Conservation (phyloP, 1,284 basidiomycete species). For the Nidula niveotomentosa region DNA sequence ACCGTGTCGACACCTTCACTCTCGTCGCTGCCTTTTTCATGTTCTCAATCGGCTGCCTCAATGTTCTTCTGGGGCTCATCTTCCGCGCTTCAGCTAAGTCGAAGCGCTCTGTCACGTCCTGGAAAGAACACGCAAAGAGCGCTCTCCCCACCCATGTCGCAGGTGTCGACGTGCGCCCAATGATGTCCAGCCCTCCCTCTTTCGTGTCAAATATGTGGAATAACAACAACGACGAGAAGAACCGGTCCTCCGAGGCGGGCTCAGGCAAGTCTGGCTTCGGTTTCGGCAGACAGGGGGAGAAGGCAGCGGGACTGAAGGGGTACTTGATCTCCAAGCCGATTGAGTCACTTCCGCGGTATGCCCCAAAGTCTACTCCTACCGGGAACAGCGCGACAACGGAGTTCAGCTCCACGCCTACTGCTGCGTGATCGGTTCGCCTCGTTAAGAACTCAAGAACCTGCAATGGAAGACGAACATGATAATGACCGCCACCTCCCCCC, state of each 20-base stretch:
- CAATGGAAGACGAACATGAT: too few relatives aligned
- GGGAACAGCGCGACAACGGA: background rate
- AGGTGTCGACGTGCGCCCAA: conserved; percentile 10
- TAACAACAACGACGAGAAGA: conserved; percentile 20
- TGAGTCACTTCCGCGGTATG: conserved; percentile 60
- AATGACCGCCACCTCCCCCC: too few relatives aligned
- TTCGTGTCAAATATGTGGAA: conserved; percentile 17
- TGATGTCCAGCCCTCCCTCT: conserved; percentile 5
- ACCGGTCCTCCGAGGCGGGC: conserved; percentile 12
- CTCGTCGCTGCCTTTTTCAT: conserved; percentile 85
- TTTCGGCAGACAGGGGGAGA: conserved; percentile 78
- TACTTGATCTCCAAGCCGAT: conserved; percentile 52
- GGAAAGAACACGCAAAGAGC: conserved; percentile 59
- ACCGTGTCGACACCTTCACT: conserved; percentile 76
- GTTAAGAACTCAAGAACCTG: too few relatives aligned
- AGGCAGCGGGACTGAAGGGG: conserved; percentile 63
- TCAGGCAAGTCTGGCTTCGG: conserved; percentile 52
- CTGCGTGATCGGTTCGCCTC: background rate
- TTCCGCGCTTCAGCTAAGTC: conserved; percentile 65
- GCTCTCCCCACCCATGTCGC: conserved; percentile 48
- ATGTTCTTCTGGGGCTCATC: conserved; percentile 77
- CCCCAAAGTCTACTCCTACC: background rate
- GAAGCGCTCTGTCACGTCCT: conserved; percentile 64
- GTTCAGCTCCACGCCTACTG: conserved; percentile 2
- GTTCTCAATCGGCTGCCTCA: conserved; percentile 82